Evolutionary conservation across 139 green algal species (phyloP).

Genomic region (Coelastrella sp.): DNA sequence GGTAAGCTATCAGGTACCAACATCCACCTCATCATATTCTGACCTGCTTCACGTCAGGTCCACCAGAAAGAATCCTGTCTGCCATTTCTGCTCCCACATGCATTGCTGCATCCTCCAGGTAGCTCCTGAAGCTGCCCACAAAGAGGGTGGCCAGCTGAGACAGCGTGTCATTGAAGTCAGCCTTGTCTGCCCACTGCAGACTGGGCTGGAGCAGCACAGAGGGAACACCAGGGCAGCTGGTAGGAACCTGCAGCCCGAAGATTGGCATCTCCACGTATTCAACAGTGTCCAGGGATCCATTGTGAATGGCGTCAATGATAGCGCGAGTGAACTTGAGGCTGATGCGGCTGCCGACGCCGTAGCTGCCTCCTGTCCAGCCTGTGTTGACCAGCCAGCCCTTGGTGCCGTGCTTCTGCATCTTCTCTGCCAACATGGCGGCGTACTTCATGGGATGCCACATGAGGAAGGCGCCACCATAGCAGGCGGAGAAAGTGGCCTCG

Average conservation of each 20-base stretch:
- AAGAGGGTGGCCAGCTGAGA: slow-evolving; percentile 42
- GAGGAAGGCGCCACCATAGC: slow-evolving; percentile 76
- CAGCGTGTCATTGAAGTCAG: slow-evolving; percentile 44
- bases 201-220: slow-evolving; percentile 41
- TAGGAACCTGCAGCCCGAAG: slow-evolving; percentile 80
- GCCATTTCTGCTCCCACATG: slow-evolving; percentile 66
- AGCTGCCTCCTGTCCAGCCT: slow-evolving; percentile 59
- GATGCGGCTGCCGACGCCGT: slow-evolving; percentile 91
- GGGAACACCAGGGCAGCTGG: slow-evolving; percentile 41
- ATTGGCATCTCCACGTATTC: slow-evolving; percentile 77
- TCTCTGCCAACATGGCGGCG: slow-evolving; percentile 89
- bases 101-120: slow-evolving; percentile 52
- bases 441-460: slow-evolving; percentile 89
- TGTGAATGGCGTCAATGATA: slow-evolving; percentile 97
- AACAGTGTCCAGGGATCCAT: slow-evolving; percentile 76
- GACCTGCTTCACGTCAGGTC: slow-evolving; percentile 38
- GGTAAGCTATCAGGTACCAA: no score
- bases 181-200: slow-evolving; percentile 39
- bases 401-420: slow-evolving; percentile 86
- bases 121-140: slow-evolving; percentile 42
- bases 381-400: slow-evolving; percentile 93
- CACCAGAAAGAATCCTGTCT: slow-evolving; percentile 57
- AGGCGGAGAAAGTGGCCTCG: slow-evolving; percentile 92
- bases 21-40: no score
- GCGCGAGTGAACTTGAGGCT: slow-evolving; percentile 92